Evolutionary conservation across 345 rosid genomes (phyloP), one percentile per base, ranked within the genome.

Genomic region (Brassica nigra): DNA sequence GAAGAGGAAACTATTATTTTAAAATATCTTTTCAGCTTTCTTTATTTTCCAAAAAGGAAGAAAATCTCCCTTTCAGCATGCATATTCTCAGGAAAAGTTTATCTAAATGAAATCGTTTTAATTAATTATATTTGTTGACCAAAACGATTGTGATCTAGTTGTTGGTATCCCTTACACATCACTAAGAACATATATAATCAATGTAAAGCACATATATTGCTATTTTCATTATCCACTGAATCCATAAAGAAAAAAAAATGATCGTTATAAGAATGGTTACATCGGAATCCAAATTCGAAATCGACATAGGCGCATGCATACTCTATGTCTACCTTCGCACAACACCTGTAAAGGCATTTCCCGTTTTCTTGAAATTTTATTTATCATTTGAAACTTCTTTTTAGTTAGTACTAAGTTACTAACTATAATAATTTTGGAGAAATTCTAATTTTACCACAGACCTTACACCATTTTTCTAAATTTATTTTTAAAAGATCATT

Each of bases 271-370:
- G 67, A 5, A 42, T 78, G 29, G 68, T 47, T 79, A 74, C 59
- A 62, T 80, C 66, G 52, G 28, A 42, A 80, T 80, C 62, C 49
- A 54, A 69, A 69, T 62, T 68, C 55, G 66, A 49, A 69, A 34
- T 28, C 71, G 58, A 68, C 75, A 49, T 16, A 10, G 75, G 68
- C 52, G 71, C 59, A 74, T 74, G 65, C 79, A 49, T 28, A 52
- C 82, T 73, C 67, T 78, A 42, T 44, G 33, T 34, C 29, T 62
- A 36, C 66, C 54, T 62, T 80, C 79, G 37, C 34, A 30, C 28
- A 80, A 68, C 83, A 80, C 75, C 66, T 80, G 83, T 80, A 80
- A 80, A 75, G 76, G 44, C 10, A 52, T 62, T 74, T 69, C 3
- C 54, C 76, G 59, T 79, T 49, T 68, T 20, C 70, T 52, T 62